Conservation (phyloP, 1,284 basidiomycete species). For the Termitomyces sp. region DNA sequence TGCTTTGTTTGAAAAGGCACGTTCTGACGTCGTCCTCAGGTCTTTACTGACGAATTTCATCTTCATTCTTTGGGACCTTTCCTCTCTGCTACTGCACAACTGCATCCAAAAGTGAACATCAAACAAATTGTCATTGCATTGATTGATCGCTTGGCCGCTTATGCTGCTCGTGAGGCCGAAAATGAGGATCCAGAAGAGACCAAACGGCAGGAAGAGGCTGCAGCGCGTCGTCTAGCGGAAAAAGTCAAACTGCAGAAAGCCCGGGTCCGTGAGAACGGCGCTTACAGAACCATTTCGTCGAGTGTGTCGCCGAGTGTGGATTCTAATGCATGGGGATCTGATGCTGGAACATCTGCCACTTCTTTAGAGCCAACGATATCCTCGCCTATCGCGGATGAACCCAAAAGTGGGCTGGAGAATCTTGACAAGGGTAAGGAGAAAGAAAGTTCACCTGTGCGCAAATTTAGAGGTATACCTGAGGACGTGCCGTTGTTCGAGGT, state of each 20-base stretch:
- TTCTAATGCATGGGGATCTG: constrained; percentile 33
- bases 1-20: background rate
- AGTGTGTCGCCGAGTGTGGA: constrained; percentile 30
- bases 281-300: constrained; percentile 31
- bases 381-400: constrained; percentile 12
- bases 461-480: constrained; percentile 91
- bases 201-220: constrained; percentile 85
- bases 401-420: constrained; percentile 25
- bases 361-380: constrained; percentile 24
- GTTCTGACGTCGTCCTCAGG: constrained; percentile 37
- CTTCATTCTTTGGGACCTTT: constrained; percentile 89
- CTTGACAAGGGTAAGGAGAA: constrained; percentile 52
- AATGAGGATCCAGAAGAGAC: constrained; percentile 91
- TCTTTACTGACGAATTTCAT: constrained; percentile 96
- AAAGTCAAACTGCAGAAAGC: constrained; percentile 75
- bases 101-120: constrained; percentile 95
- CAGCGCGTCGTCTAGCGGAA: constrained; percentile 79
- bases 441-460: constrained; percentile 49
- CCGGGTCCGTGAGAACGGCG: constrained; percentile 47
- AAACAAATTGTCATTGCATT: constrained; percentile 94
- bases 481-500: constrained; percentile 92
- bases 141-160: constrained; percentile 91
- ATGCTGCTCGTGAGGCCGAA: constrained; percentile 91
- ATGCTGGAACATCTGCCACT: constrained; percentile 24
- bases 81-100: constrained; percentile 87